Conservation (phyloP, 805 yeast species). For the Tetrapisispora namnaoensis region DNA sequence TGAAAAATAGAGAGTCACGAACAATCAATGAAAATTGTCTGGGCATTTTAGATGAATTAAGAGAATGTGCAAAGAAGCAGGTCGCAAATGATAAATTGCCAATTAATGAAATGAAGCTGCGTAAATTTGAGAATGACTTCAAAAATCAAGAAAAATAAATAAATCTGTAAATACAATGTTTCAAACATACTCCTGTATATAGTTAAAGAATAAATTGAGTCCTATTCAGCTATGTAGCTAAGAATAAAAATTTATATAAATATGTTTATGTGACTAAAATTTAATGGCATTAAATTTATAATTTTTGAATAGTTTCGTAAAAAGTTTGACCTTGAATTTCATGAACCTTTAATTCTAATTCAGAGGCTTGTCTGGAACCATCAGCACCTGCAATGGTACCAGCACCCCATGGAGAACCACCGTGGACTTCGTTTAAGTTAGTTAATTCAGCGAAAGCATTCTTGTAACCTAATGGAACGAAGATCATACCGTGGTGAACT, state of each 20-base stretch:
- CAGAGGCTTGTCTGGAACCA: conserved; percentile 62
- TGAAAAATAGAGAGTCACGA: conserved; percentile 30
- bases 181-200: neutral
- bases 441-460: conserved; percentile 43
- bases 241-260: no score
- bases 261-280: no score
- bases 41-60: conserved; percentile 42
- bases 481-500: conserved; percentile 74
- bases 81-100: conserved; percentile 11
- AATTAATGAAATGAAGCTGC: conserved; percentile 12
- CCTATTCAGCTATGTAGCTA: neutral
- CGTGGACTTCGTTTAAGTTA: conserved; percentile 57
- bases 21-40: conserved; percentile 43
- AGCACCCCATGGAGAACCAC: conserved; percentile 83
- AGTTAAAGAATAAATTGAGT: neutral
- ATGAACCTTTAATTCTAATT: conserved; percentile 54
- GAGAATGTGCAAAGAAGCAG: conserved; percentile 46
- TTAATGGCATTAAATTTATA: neutral
- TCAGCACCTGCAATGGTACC: conserved; percentile 70
- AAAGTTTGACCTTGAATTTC: conserved; percentile 60
- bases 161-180: neutral
- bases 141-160: neutral
- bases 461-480: conserved; percentile 69
- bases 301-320: conserved; percentile 33
- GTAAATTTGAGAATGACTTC: neutral